These are phyloP conservation scores for Kalmusia sp. DNA, from an alignment of 2,329 filamentous ascomycete genomes.

Conservation along the genomic window DNA sequence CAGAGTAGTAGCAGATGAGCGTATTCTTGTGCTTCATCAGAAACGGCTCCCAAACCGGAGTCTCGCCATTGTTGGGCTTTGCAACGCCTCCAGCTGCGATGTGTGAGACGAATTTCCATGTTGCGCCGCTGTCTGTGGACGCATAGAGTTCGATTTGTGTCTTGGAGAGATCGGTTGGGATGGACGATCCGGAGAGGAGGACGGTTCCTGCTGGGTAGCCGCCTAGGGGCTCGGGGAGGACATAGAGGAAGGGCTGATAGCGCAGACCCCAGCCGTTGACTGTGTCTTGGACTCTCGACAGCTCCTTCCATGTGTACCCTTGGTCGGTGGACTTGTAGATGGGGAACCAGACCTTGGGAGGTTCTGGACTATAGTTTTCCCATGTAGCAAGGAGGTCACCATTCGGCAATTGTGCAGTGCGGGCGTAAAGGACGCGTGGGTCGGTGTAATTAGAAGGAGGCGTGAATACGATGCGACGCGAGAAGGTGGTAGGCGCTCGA, in stretches of 20 bases:
- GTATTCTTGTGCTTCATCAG: slow-evolving; percentile 65
- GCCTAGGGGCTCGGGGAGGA: slow-evolving; percentile 65
- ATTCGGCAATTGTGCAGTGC: slow-evolving; percentile 55
- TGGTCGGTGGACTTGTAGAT: slow-evolving; percentile 57
- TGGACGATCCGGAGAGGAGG: slow-evolving; percentile 66
- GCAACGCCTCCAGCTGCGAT: slow-evolving; percentile 71
- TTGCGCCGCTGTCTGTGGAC: slow-evolving; percentile 64
- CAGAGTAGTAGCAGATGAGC: slow-evolving; percentile 73
- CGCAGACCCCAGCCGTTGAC: slow-evolving; percentile 70
- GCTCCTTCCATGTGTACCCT: slow-evolving; percentile 65
- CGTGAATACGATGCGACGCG: slow-evolving; percentile 49
- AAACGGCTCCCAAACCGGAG: slow-evolving; percentile 77
- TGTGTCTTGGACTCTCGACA: slow-evolving; percentile 68
- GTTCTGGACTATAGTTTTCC: slow-evolving; percentile 61
- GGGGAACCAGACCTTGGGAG: slow-evolving; percentile 53
- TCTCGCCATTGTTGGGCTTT: slow-evolving; percentile 67
- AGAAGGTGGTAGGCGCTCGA: slow-evolving; percentile 34
- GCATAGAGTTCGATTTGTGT: slow-evolving; percentile 76
- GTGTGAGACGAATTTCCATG: slow-evolving; percentile 72
- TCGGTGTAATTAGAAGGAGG: slow-evolving; percentile 55
- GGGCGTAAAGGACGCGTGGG: slow-evolving; percentile 60
- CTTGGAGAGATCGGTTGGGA: slow-evolving; percentile 63
- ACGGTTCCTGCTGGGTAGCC: slow-evolving; percentile 68
- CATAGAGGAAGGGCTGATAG: slow-evolving; percentile 74
- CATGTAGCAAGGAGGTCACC: slow-evolving; percentile 59